Base-by-base conservation (phyloP, 2,329 filamentous ascomycete genomes). In the Didymella segeticola region DNA sequence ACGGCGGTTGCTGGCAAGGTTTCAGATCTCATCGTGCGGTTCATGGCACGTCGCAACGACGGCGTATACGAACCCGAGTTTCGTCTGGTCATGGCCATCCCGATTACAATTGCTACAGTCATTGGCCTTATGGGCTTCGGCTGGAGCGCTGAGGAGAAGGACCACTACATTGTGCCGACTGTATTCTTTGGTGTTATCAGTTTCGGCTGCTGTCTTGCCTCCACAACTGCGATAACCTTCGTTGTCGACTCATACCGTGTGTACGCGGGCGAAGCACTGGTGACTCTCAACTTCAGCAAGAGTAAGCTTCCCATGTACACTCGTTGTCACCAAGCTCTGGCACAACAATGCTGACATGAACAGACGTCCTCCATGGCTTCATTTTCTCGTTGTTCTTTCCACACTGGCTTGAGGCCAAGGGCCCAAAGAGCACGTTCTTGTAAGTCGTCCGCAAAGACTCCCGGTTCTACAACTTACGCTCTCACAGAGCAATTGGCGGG, bases 41-140 rank as follows among this genome's bases (percentile, higher is more conserved):
- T 80, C 53, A 91, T 98, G 89, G 83, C 91, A 2, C 84, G 87
- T 29, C 86, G 87, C 23, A 98, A 98, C 63, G 91, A 90, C n/a
- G 93, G 93, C 2, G 80, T 98, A 2, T 98, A 97, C 72, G 93
- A 98, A 73, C 93, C 93, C 1, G 93, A 98, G 74, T 98, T 96
- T 69, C 59, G 68, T 29, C 59, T 71, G 2, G 38, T 71, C 25
- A 71, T 98, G 93, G 90, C 86, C 0, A 76, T 88, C 3, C 93
- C 93, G 0, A 87, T 97, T 26, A 80, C 88, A 1, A 67, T 97
- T 47, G 86, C 86, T 3, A 97, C 93, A 0, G 86, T 87, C 1
- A 86, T 93, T 26, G 95, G 95, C 0, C 83, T 98, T 14, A 96
- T 97, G 87, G 93, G 92, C 2, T 98, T 95, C 68, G 93, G 93